Evolutionary conservation across 179 eudicot species (phyloP), one percentile per base, ranked within the genome.

Genomic region (Camellia oleifera): DNA sequence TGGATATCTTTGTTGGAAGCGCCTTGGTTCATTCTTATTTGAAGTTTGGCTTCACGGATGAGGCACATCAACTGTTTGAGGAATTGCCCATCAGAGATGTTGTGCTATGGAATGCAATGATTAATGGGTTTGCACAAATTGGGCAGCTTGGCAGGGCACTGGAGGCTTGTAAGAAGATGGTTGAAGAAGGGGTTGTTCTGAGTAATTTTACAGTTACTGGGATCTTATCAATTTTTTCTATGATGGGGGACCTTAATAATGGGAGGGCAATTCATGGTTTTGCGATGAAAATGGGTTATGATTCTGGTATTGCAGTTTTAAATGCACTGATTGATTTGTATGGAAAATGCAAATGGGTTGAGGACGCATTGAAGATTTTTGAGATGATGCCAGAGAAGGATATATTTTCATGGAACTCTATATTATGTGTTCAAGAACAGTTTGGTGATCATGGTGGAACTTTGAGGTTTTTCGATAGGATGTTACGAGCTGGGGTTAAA

Each of bases 61-160:
- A 85, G 48, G 91, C 92, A 20, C 74, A 78, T 10, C 56, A 77
- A 11, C 87, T 90, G 86, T 91, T 91, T 72, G 87, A 85, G 23
- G 88, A 85, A 72, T 78, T 91, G 86, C 86, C 86, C 64, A 76
- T 20, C 23, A 86, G 83, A 61, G 91, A 90, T 82, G 88, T 86
- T 83, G 93, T 89, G 70, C 74, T 89, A 26, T 89, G 92, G 90
- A 89, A 89, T 26, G 83, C 92, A 0, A 85, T 88, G 89, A 84
- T 89, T 57, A 87, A 85, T 81, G 92, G 92, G 74, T 86, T 57
- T 83, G 83, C 87, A 9, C 84, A 82, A 76, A 84, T 78, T 65
- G 83, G 87, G 69, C 83, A 88, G 77, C 77, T 79, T 62, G 71
- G 40, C 11, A 78, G 61, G 77, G 87, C 87, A 13, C 66, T 82